Evolutionary conservation across 2,329 filamentous ascomycete species (phyloP), one percentile per base, ranked within the genome.

Genomic region (Emergomyces pasteurianus): DNA sequence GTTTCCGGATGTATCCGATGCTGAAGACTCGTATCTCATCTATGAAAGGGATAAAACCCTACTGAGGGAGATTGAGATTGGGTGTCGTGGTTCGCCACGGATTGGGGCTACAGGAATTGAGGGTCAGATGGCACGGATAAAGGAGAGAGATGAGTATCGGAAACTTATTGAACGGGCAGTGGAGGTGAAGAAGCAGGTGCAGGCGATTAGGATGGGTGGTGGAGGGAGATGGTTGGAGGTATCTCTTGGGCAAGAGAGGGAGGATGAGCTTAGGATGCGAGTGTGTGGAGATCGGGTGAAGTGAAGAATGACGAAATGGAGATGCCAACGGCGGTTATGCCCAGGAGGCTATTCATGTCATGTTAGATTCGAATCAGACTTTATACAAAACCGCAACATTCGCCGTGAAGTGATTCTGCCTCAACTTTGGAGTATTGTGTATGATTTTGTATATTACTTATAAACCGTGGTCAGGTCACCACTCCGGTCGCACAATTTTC

Each of bases 161-260:
- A 65, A 70, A 31, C 65, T 67, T 12, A 58, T 71, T 23, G 63
- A 63, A 23, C 66, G 63, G 23, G 71, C 73, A 2, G 67, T 68
- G 50, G 66, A 65, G 5, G 71, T 75, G 2, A 69, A 72, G 50
- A 67, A 63, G 42, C 66, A 70, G 34, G 65, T 78, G 38, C 67
- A 68, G 53, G 61, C 60, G 40, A 60, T 70, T 3, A 66, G 75
- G 49, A 72, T 63, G 56, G 65, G 69, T 21, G 68, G 63, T 3
- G 66, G 67, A n/a, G 74, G 73, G 18, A 77, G 73, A 63, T 77
- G 75, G 74, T 66, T 76, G 10, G 68, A 73, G 58, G 71, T 75
- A 57, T 73, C 69, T 3, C 67, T 70, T 62, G 71, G 70, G 2
- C 42, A 68, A 7, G 69, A 70, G 38, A 65, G 64, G 1, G 40